phyloP scores from a whole-genome alignment of 805 yeast species.

The Suhomyces prunicola region DNA sequence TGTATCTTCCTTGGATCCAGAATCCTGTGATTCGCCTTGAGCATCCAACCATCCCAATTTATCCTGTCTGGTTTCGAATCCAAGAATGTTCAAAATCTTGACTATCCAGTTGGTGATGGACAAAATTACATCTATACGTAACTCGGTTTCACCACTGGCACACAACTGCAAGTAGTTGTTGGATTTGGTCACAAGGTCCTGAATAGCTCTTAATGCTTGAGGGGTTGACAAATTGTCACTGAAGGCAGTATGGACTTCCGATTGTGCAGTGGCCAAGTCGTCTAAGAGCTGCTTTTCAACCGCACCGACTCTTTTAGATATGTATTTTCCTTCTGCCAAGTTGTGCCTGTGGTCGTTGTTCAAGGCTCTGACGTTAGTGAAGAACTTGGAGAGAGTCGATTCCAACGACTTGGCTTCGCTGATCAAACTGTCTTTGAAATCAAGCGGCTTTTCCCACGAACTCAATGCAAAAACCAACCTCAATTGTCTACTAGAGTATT shows the following conservation, averaged over 20 bases:
- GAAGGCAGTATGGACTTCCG: slow-evolving; percentile 68
- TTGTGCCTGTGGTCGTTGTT: slow-evolving; percentile 59
- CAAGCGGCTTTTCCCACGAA: slow-evolving; percentile 90
- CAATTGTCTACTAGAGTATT: slow-evolving; percentile 74
- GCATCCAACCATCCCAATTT: slow-evolving; percentile 75
- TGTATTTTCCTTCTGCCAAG: slow-evolving; percentile 42
- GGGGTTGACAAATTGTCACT: slow-evolving; percentile 89
- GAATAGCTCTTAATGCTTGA: slow-evolving; percentile 58
- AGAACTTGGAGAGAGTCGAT: slow-evolving; percentile 73
- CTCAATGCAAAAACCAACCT: slow-evolving; percentile 87
- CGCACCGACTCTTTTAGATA: slow-evolving; percentile 59
- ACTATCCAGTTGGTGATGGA: slow-evolving; percentile 69
- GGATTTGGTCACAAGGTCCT: slow-evolving; percentile 65
- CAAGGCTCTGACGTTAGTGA: slow-evolving; percentile 82
- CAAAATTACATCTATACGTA: slow-evolving; percentile 63
- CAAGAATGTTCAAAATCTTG: slow-evolving; percentile 65
- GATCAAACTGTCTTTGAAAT: slow-evolving; percentile 80
- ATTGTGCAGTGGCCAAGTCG: slow-evolving; percentile 50
- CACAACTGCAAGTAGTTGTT: slow-evolving; percentile 65
- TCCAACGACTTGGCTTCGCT: slow-evolving; percentile 77
- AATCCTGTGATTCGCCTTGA: slow-evolving; percentile 9
- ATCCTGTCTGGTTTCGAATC: slow-evolving; percentile 70
- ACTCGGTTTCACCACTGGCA: slow-evolving; percentile 39
- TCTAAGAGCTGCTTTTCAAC: slow-evolving; percentile 55
- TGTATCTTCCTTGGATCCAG: slow-evolving; percentile 53